Evolutionary conservation across 768 basidiomycete species (phyloP).

Genomic region (Pleurotus tuoliensis): DNA sequence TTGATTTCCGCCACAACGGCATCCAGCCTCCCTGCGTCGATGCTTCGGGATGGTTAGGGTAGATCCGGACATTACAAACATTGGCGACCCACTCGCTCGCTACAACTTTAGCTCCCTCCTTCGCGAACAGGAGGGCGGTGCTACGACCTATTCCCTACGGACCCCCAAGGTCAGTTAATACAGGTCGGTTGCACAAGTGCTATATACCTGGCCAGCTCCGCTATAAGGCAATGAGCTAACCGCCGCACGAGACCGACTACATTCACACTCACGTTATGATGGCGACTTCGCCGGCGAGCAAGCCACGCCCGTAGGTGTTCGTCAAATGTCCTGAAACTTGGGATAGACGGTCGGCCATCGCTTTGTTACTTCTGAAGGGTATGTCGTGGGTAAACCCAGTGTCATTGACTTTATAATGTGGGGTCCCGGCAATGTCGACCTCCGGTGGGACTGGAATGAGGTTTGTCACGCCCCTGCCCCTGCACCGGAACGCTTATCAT

Average conservation of each 20-base stretch:
- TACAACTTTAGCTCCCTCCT: constrained; percentile 84
- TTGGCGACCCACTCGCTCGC: constrained; percentile 63
- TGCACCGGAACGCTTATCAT: too few species aligned
- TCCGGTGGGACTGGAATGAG: too few species aligned
- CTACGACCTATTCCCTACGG: constrained; percentile 74
- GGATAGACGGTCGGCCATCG: constrained; percentile 55
- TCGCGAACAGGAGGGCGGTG: constrained; percentile 72
- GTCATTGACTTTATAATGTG: too few species aligned
- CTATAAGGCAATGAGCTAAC: constrained; percentile 6
- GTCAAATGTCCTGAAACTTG: constrained; percentile 72
- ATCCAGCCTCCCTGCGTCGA: constrained; percentile 68
- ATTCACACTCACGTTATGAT: constrained; percentile 67
- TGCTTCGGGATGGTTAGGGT: constrained; percentile 32
- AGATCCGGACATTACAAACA: too few species aligned
- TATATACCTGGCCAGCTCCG: constrained; percentile 73
- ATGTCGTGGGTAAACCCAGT: too few species aligned
- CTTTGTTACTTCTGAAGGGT: too few species aligned
- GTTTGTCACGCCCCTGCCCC: too few species aligned
- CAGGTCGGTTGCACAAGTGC: constrained; percentile 4
- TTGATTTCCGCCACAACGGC: constrained; percentile 72
- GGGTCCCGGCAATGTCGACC: too few species aligned
- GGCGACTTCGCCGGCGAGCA: constrained; percentile 74
- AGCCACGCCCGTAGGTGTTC: constrained; percentile 48
- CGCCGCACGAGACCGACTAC: not conserved
- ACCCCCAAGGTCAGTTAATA: too few species aligned